Base-by-base conservation (phyloP, 2,329 filamentous ascomycete species). In the Aspergillus neotritici region DNA sequence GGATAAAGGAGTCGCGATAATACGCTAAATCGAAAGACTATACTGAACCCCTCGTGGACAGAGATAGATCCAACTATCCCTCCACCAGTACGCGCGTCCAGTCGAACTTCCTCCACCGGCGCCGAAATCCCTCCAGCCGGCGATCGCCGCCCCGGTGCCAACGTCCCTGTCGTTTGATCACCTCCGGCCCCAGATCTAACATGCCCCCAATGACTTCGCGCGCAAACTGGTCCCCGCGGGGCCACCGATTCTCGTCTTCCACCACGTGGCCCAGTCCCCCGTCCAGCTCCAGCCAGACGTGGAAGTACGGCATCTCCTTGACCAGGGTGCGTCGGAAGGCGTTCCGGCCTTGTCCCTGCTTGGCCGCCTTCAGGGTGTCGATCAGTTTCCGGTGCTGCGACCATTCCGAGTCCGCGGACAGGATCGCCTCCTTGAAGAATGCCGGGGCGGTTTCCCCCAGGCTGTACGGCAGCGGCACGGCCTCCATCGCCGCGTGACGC, bases 301-400 rank as follows among this genome's bases (percentile, higher is more conserved):
- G 93, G 59, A 98, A 98, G 65, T 98, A 98, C 0, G 94, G 91
- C 86, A 94, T 91, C 71, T 98, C 91, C 69, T 94, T 95, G 10
- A 87, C 87, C 48, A 98, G 74, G 14, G 79, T 84, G 44, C 82
- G 77, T 1, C 91, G 78, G 64, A 98, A 98, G 1, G 93, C 90
- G 41, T 78, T 67, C 58, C 86, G 86, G 0, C 91, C 93, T 49
- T 88, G 65, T 0, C 86, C 87, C 48, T 76, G 62, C 47, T 69
- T 72, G 11, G 73, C 78, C 50, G 72, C 72, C 28, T 66, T 63
- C 7, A 79, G 67, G 0, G 93, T 98, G 65, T 97, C 90, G 49
- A 98, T 94, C 49, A 98, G 74, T 63, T 95, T 95, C 60, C 84
- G 84, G 66, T 98, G 94, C 69, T 97, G 93, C 29, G 86, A 82